Evolutionary conservation across 2,329 filamentous ascomycete species (phyloP), one percentile per base, ranked within the genome.

Genomic region (Curvularia verruculosa): DNA sequence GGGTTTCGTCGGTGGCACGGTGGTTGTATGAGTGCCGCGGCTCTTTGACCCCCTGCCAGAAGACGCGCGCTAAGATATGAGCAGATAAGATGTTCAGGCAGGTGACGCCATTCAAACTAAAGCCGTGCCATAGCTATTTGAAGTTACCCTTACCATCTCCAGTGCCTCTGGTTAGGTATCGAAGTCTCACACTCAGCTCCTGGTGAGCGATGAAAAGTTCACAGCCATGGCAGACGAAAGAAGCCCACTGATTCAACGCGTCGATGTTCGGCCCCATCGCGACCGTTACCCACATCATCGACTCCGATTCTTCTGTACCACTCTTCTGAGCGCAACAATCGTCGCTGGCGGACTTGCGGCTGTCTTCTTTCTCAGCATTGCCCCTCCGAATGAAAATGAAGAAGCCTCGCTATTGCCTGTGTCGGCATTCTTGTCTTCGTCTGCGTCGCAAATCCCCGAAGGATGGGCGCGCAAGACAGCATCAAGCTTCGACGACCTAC

Each of bases 171-270:
- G 44, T 36, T 28, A 39, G 54, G 50, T 26, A 18, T 40, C 10
- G 15, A 44, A 49, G 39, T 45, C 12, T 29, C 37, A 40, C 18
- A 72, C 67, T 60, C 36, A 54, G 56, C 56, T 60, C 56, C 45
- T 39, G 29, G 52, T 58, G 45, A 58, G 66, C 58, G 58, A 70
- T 68, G 72, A 73, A 48, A 72, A 74, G 59, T 52, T 37, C 19
- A 46, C 49, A 54, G 71, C 55, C 61, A 81, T 81, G 79, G 69
- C 77, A 31, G 74, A 80, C 73, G 88, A 91, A 79, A 81, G 80
- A 54, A 89, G 87, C 49, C 89, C 89, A 56, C 82, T 92, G 66
- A 83, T 91, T 60, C 82, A 86, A 67, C 87, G 84, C 49, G 84
- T 90, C 57, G 82, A 65, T 81, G 80, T 56, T 74, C 83, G 60